Evolutionary conservation across 2,329 filamentous ascomycete genomes (phyloP).

Genomic region (Cercospora sp.): DNA sequence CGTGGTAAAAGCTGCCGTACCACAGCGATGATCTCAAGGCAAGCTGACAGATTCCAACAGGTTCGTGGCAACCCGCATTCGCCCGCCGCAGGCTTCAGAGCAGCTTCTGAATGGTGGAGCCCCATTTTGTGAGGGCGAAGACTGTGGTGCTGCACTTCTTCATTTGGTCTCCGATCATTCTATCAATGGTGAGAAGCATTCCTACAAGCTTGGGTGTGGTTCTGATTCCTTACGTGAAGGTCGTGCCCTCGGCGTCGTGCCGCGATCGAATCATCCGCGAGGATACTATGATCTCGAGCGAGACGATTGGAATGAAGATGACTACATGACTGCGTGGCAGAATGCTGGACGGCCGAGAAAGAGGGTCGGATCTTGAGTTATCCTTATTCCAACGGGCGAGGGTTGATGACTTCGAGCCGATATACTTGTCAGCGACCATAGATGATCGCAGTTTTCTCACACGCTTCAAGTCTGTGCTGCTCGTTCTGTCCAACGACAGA

Average conservation of each 20-base stretch:
- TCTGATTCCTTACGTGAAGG: neutral
- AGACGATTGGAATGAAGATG: constrained; percentile 13
- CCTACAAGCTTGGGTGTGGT: neutral
- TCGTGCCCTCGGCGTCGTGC: neutral
- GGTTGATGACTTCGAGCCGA: neutral
- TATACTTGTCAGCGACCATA: neutral
- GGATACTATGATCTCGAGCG: constrained; percentile 8
- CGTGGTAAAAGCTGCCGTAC: neutral
- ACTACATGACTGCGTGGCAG: constrained; percentile 12
- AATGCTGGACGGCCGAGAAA: neutral
- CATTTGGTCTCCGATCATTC: neutral
- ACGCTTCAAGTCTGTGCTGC: neutral
- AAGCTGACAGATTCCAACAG: neutral
- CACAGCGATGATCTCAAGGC: neutral
- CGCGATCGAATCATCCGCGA: neutral
- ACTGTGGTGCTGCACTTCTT: neutral
- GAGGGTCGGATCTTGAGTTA: neutral
- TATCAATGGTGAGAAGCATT: neutral
- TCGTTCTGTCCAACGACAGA: neutral
- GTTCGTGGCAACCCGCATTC: neutral
- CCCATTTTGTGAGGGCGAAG: neutral
- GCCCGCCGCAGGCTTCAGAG: neutral
- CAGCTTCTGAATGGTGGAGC: neutral
- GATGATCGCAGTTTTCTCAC: neutral
- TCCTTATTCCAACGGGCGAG: neutral